A percentile compares a stretch with the other conserved stretches of the same genome.
These are phyloP conservation scores for Westerdykella aurantiaca DNA, from an alignment of 2,329 filamentous ascomycete genomes.

Conservation along the genomic window DNA sequence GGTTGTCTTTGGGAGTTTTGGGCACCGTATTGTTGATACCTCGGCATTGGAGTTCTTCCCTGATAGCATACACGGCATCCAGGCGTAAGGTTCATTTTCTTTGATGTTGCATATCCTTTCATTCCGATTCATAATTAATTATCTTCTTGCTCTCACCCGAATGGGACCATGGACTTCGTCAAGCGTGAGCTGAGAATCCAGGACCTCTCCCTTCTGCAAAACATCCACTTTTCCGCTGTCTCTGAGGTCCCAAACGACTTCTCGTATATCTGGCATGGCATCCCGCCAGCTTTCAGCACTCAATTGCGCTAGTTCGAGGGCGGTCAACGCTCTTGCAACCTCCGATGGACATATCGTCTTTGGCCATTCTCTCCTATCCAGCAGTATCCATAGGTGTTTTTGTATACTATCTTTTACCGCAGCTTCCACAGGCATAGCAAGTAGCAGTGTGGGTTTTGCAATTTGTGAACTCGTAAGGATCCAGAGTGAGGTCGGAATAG, in stretches of 20 bases:
- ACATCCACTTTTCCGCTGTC: conserved; percentile 43
- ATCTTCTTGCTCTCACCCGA: conserved; percentile 30
- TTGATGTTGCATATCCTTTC: neutral
- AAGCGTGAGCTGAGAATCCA: conserved; percentile 26
- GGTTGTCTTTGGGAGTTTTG: neutral
- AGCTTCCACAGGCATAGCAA: conserved; percentile 16
- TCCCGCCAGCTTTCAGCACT: conserved; percentile 40
- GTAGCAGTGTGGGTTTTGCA: neutral
- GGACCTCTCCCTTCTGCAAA: conserved; percentile 43
- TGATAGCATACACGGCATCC: neutral
- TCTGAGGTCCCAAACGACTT: conserved; percentile 40
- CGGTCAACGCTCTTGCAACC: conserved; percentile 43
- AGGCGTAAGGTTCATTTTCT: too few relatives aligned
- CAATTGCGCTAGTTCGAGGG: conserved; percentile 33
- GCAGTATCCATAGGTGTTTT: conserved; percentile 21
- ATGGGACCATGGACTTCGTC: conserved; percentile 45
- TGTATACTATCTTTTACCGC: conserved; percentile 12
- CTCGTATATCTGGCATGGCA: conserved; percentile 43
- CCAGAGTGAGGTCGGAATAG: neutral
- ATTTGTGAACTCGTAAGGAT: neutral
- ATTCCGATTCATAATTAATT: neutral
- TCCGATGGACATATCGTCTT: conserved; percentile 52
- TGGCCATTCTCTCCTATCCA: conserved; percentile 34
- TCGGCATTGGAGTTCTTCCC: neutral
- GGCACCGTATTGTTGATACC: neutral